phyloP scores from a whole-genome alignment of 1,139 yeast species.

The Diutina pseudorugosa region DNA sequence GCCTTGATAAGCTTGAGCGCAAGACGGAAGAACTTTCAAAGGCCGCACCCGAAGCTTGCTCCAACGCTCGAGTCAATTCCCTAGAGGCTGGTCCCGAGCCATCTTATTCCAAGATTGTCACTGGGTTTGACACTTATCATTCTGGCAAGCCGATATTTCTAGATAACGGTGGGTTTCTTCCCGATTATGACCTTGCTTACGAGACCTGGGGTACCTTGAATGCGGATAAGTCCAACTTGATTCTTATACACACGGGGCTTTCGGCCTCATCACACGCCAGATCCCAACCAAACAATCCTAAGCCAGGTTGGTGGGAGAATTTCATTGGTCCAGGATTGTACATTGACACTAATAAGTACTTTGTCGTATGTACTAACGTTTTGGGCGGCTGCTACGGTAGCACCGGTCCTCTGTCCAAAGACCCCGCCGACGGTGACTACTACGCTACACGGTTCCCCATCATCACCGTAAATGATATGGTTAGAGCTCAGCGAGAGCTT shows the following conservation, averaged over 20 bases:
- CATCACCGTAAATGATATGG: constrained; percentile 79
- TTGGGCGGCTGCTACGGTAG: constrained; percentile 93
- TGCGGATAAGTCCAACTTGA: constrained; percentile 48
- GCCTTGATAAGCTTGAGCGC: constrained; percentile 65
- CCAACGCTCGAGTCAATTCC: constrained; percentile 21
- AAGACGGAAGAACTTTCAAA: constrained; percentile 28
- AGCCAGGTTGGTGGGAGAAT: constrained; percentile 93
- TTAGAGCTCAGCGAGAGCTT: constrained; percentile 71
- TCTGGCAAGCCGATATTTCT: constrained; percentile 50
- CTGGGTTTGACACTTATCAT: constrained; percentile 53
- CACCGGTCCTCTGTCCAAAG: constrained; percentile 80
- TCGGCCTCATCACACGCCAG: constrained; percentile 95
- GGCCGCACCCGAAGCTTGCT: neutral
- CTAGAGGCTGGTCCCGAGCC: constrained; percentile 79
- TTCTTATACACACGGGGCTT: constrained; percentile 78
- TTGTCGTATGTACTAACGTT: constrained; percentile 80
- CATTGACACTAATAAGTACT: constrained; percentile 70
- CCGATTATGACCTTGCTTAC: constrained; percentile 70
- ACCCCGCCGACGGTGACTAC: constrained; percentile 53
- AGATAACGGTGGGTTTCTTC: constrained; percentile 74
- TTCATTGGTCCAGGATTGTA: constrained; percentile 79
- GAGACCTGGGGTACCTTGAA: constrained; percentile 77
- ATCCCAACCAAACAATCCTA: constrained; percentile 57
- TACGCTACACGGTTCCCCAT: constrained; percentile 89
- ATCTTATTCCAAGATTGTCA: constrained; percentile 54